Base-by-base conservation (phyloP, 192 early-diverging fungal genomes). In the Umbelopsis ramanniana region DNA sequence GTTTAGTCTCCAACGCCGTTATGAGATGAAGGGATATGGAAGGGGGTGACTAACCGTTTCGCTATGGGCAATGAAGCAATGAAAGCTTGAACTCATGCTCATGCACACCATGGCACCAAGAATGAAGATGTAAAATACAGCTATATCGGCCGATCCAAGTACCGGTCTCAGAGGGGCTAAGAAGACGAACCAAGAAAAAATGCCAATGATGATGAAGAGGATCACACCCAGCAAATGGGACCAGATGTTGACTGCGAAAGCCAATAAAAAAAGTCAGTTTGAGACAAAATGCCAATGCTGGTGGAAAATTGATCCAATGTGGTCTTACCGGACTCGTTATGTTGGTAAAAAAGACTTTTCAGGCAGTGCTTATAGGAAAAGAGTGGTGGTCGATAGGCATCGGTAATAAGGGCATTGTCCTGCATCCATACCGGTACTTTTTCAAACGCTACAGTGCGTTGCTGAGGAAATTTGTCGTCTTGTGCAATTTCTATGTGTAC, bases 11-110 rank as follows among this genome's bases (percentile, higher is more conserved):
- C 3, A 26, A 8, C 7, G 40, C 40, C 40, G 40, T 43, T 43
- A 40, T 40, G 38, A 8, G 38, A 40, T 40, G 40, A 43, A 43
- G 40, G 40, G 40, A 43, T 43, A 4, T 6, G 6, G 11, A 43
- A 11, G 40, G 6, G 40, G 48, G 19, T 1, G 6, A 19, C 26
- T 63, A 38, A 63, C 57, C 57, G 23, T 63, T 53, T 88, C 86
- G 48, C 95, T 97, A 80, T 97, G 96, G 73, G 93, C 97, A 14
- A 85, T 84, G 47, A 93, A 93, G n/a, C 89, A 82, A 78, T 97
- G 96, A 79, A 93, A 97, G 23, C 84, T 77, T 0, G 92, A 87
- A 66, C 92, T 94, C 57, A 95, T 81, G 4, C 86, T 89, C 77
- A 97, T 83, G 83, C 95, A 97, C 7, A 75, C 76, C 46, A 94